phyloP scores from a whole-genome alignment of 2,329 filamentous ascomycete genomes.

The Ophiostoma sp. region DNA sequence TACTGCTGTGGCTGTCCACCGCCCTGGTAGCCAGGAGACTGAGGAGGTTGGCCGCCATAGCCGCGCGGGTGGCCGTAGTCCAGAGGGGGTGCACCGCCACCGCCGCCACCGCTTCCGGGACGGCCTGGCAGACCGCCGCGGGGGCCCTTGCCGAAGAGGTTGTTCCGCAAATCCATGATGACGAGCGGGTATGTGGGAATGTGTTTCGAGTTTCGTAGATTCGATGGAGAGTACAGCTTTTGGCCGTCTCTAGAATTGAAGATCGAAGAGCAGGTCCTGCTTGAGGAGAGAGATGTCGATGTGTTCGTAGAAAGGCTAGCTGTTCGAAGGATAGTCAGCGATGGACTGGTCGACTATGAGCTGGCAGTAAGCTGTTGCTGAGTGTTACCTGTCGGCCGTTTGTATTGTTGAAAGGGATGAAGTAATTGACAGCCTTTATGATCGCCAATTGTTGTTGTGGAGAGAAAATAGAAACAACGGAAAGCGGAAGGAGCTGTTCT shows the following conservation, averaged over 20 bases:
- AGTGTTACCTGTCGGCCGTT: not conserved
- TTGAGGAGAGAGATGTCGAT: not conserved
- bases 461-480: not conserved
- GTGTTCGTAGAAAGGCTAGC: not conserved
- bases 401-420: not conserved
- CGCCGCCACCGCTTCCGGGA: slow-evolving; percentile 31
- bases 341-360: not conserved
- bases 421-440: not conserved
- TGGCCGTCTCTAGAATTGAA: not conserved
- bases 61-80: slow-evolving; percentile 28
- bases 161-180: slow-evolving; percentile 46
- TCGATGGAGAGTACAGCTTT: not conserved
- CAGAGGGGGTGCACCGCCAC: slow-evolving; percentile 23
- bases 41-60: slow-evolving; percentile 27
- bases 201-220: not conserved
- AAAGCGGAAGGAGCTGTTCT: not conserved
- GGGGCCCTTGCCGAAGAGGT: slow-evolving; percentile 46
- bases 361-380: not conserved
- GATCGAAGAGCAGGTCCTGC: not conserved
- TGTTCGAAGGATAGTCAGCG: not conserved
- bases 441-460: not conserved
- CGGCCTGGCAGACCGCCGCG: slow-evolving; percentile 38
- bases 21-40: slow-evolving; percentile 15
- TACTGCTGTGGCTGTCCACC: slow-evolving; percentile 18
- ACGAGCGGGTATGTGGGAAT: not conserved